Evolutionary conservation across 129 eudicot species (phyloP), one percentile per base, ranked within the genome.

Genomic region (Solidago caesia): DNA sequence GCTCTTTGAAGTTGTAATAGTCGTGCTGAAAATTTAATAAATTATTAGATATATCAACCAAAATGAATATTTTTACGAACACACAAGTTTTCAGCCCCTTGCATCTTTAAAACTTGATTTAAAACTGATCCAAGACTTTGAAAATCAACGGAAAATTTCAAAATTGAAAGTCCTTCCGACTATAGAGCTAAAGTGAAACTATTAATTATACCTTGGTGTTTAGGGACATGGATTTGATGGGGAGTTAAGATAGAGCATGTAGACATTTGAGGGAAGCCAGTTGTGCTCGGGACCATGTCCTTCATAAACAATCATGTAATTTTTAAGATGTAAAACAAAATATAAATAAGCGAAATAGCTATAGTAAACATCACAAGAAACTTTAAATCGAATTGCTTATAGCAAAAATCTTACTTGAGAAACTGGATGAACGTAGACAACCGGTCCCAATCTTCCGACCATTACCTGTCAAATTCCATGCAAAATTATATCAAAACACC

Each of bases 341-440:
- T 14, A 25, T 59, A 71, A 14, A 41, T 14, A 42, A 12, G 42
- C 14, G 21, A 29, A 42, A 78, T 61, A 29, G 39, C 39, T 29
- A 29, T 25, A 55, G 29, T 27, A 51, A 48, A 46, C 5, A 26
- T 56, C 5, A 59, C 53, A 9, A 8, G 26, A 1, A 8, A 7
- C 26, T 15, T 44, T 21, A 60, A 10, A 16, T 70, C 27, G n/a
- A 53, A 70, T 7, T 53, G 63, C 8, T 39, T 58, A 59, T 59
- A 72, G 26, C 33, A 60, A 45, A 56, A 49, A 79, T 73, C 96
- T 88, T 83, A 93, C 98, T 77, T 86, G 89, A 73, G 92, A 78
- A 69, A 88, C 84, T 16, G 98, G 98, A 83, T 90, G 92, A 76
- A 86, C 80, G 70, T 85, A 93, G 67, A 88, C 89, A 68, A 90